phyloP scores from a whole-genome alignment of 306 rosid genomes.

The Vachellia pachyceras region DNA sequence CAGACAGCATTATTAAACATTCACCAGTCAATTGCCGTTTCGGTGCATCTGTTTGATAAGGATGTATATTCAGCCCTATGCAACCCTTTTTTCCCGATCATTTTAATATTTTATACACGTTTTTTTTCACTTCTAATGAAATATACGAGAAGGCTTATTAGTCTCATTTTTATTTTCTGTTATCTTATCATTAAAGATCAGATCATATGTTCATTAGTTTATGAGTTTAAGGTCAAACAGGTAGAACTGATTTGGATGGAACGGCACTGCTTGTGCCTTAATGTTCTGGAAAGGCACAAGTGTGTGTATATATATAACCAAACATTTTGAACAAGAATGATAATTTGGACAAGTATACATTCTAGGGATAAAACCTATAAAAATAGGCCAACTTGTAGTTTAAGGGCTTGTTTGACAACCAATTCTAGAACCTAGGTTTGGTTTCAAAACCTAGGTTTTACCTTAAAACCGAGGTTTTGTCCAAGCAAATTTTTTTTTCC shows the following conservation, averaged over 20 bases:
- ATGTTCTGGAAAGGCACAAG: neutral
- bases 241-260: neutral
- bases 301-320: too few relatives aligned
- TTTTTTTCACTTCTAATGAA: neutral
- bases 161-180: neutral
- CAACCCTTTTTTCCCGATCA: neutral
- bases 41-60: neutral
- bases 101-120: neutral
- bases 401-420: too few relatives aligned
- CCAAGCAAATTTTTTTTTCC: too few relatives aligned
- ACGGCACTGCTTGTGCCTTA: neutral
- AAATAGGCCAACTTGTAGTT: neutral
- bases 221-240: neutral
- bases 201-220: neutral
- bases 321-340: neutral
- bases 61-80: neutral
- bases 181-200: neutral
- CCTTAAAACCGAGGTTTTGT: too few relatives aligned
- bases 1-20: neutral
- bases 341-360: neutral
- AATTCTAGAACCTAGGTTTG: too few relatives aligned
- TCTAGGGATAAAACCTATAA: neutral
- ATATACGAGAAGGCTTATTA: neutral
- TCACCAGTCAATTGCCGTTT: neutral
- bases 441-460: too few relatives aligned